Base-by-base conservation (phyloP, 1,284 basidiomycete species). In the Pseudozyma thailandica region DNA sequence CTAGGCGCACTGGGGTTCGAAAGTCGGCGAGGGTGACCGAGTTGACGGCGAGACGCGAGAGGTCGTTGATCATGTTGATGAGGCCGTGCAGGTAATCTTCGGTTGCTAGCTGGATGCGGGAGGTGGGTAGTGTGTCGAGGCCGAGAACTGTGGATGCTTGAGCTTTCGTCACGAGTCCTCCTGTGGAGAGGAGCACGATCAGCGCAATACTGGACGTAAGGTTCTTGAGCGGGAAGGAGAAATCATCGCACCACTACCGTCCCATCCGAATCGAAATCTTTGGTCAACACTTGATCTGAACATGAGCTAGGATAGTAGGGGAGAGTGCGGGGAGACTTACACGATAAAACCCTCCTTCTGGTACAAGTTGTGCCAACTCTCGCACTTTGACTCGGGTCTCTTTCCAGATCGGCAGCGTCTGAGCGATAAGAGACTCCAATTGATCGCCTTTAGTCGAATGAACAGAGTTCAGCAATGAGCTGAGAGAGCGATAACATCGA, bases 1-100 rank as follows among this genome's bases (percentile, higher is more conserved):
- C 64, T 9, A 83, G 65, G 4, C 74, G 41, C 8, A 81, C 63
- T 0, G 80, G 78, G 12, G 78, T 73, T 3, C 55, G 33, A 39
- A 73, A 81, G 53, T 82, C 78, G 33, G 69, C 64, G 2, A 75
- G 41, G 0, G 75, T 79, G 18, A 79, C 75, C 28, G 50, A 50
- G 51, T 75, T 73, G 48, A 75, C 51, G 0, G 76, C 70, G 9
- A 76, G 39, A 3, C 75, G 46, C 15, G 75, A 51, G 4, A 82
- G 63, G 27, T 82, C 78, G 57, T 81, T 80, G 56, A 77, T 64
- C 26, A 76, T 44, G 43, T 60, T 66, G 42, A 81, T 75, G 13
- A 79, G 33, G 5, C 61, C 63, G 27, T 81, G 79, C 12, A 82
- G 63, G 47, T 81, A 82, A 37, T 80, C 79, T 39, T 82, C 79